Conservation (phyloP, 208 protist genomes). For the Strigomonas culicis region DNA sequence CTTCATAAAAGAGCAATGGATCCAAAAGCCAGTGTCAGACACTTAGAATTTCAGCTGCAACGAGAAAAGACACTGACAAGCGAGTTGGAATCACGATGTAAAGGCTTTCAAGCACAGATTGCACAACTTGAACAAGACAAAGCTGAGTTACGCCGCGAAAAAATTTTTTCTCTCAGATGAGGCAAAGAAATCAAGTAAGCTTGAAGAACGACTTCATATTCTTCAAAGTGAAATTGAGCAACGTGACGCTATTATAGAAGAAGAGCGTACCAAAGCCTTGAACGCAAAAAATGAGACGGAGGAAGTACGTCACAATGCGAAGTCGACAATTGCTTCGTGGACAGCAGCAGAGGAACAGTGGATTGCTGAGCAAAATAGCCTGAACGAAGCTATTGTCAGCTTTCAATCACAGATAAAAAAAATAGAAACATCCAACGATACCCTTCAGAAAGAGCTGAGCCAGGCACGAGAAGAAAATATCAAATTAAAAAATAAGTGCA, state of each 20-base stretch:
- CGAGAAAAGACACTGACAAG: slow-evolving; percentile 57
- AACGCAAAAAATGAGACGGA: slow-evolving; percentile 53
- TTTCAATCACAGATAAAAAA: slow-evolving; percentile 17
- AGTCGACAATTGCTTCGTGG: slow-evolving; percentile 70
- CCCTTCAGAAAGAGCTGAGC: slow-evolving; percentile 28
- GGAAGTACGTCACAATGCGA: slow-evolving; percentile 60
- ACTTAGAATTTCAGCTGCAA: slow-evolving; percentile 78
- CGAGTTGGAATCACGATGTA: slow-evolving; percentile 70
- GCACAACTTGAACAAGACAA: slow-evolving; percentile 80
- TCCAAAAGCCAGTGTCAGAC: slow-evolving; percentile 36
- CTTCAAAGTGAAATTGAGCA: slow-evolving; percentile 62
- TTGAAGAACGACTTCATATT: slow-evolving; percentile 61
- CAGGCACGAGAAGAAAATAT: slow-evolving; percentile 28
- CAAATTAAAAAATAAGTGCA: slow-evolving; percentile 22
- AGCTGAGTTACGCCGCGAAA: slow-evolving; percentile 72
- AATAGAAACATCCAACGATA: slow-evolving; percentile 6
- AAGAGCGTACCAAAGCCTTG: slow-evolving; percentile 28
- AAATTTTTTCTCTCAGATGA: slow-evolving; percentile 57
- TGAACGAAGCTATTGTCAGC: slow-evolving; percentile 40
- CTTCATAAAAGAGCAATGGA: neutral
- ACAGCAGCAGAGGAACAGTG: slow-evolving; percentile 71
- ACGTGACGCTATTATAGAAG: slow-evolving; percentile 44
- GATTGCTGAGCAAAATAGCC: slow-evolving; percentile 46
- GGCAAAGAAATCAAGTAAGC: slow-evolving; percentile 47
- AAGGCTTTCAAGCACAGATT: slow-evolving; percentile 56